phyloP scores from a whole-genome alignment of 1,284 basidiomycete species.

The Agaricales sp. region DNA sequence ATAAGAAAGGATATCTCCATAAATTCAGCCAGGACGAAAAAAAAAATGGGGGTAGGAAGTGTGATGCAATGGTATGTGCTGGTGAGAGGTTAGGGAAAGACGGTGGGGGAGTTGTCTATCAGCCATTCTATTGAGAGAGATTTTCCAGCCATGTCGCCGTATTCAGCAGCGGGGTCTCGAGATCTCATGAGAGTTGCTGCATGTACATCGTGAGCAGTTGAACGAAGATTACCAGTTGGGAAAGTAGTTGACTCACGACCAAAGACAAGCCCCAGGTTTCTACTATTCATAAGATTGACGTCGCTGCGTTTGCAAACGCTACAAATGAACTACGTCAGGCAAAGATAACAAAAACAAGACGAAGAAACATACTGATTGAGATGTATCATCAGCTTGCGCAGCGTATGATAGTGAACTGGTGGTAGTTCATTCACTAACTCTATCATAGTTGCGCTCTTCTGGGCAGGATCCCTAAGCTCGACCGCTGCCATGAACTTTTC shows the following conservation, averaged over 20 bases:
- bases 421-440: constrained; percentile 77
- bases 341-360: neutral
- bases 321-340: constrained; percentile 7
- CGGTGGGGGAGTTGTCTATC: constrained; percentile 73
- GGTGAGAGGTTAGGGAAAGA: constrained; percentile 29
- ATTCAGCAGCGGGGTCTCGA: constrained; percentile 78
- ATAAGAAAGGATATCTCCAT: constrained; percentile 9
- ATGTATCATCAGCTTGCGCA: constrained; percentile 80
- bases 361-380: constrained; percentile 55
- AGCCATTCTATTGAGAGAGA: constrained; percentile 88
- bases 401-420: constrained; percentile 78
- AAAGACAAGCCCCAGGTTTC: constrained; percentile 99
- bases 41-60: constrained; percentile 5
- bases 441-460: constrained; percentile 54
- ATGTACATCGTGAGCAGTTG: constrained; percentile 11
- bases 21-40: neutral
- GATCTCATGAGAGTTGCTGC: constrained; percentile 92
- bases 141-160: constrained; percentile 95
- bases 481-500: constrained; percentile 81
- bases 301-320: constrained; percentile 65
- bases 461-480: constrained; percentile 51
- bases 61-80: neutral
- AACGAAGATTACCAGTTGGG: neutral
- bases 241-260: constrained; percentile 65
- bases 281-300: constrained; percentile 87